A percentile compares a stretch with the other conserved stretches of the same genome.
These are phyloP conservation scores for Cytidiella melzeri DNA, from an alignment of 768 basidiomycete species.

Conservation along the genomic window DNA sequence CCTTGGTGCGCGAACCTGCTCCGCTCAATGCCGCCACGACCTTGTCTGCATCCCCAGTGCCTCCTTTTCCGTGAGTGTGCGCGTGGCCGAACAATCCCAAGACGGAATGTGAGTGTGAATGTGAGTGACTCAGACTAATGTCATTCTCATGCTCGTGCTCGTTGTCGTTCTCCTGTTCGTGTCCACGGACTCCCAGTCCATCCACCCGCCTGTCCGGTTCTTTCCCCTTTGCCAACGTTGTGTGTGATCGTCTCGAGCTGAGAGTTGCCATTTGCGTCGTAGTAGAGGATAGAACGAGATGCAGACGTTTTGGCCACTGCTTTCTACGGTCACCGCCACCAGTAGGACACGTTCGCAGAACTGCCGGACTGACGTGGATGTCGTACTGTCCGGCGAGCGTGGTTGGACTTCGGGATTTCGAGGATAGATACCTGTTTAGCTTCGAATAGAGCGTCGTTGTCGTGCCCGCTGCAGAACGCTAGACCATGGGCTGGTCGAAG, in stretches of 20 bases:
- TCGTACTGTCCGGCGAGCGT: too few species aligned
- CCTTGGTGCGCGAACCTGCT: constrained; percentile 42
- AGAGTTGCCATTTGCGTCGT: constrained; percentile 9
- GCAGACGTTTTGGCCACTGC: too few species aligned
- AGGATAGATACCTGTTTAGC: too few species aligned
- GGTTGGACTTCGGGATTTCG: too few species aligned
- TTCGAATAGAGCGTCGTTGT: too few species aligned
- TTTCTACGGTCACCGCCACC: too few species aligned
- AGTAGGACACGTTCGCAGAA: too few species aligned
- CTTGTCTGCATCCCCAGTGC: constrained; percentile 54
- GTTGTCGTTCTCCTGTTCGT: constrained; percentile 19
- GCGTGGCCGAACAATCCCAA: constrained; percentile 55
- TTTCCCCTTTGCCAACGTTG: constrained; percentile 20
- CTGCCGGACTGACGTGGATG: too few species aligned
- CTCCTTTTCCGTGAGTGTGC: constrained; percentile 57
- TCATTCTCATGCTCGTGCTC: constrained; percentile 25
- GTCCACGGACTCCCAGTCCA: too few species aligned
- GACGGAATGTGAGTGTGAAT: constrained; percentile 57
- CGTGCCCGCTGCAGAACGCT: too few species aligned
- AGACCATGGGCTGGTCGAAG: too few species aligned
- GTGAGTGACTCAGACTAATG: constrained; percentile 44
- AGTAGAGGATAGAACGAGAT: too few species aligned
- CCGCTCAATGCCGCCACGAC: constrained; percentile 65
- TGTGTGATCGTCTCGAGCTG: constrained; percentile 6
- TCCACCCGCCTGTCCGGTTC: constrained; percentile 11